Evolutionary conservation across 352 stramenopile species (phyloP).

Genomic region (Globisporangium cylindrosporum): DNA sequence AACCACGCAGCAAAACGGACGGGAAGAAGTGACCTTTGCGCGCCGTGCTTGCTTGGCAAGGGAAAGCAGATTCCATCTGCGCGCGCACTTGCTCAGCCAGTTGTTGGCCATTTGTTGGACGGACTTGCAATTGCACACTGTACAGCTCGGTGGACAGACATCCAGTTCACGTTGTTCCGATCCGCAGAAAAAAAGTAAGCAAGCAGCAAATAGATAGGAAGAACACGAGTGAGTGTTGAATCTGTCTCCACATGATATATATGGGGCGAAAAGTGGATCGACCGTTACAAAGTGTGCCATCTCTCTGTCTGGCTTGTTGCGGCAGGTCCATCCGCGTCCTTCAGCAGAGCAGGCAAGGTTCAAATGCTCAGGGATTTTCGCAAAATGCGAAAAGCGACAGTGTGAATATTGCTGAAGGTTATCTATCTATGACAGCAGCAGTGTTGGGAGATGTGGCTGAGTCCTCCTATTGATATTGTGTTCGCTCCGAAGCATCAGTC

Average conservation of each 20-base stretch:
- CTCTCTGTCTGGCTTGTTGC: not conserved
- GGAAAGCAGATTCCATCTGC: not conserved
- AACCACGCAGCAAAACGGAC: not conserved
- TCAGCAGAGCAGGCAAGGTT: not conserved
- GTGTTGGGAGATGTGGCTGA: not conserved
- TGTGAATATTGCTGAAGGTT: not conserved
- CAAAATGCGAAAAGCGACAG: not conserved
- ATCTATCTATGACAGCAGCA: not conserved
- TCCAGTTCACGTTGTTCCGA: not conserved
- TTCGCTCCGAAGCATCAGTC: not conserved
- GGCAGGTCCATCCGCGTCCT: not conserved
- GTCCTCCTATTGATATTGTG: not conserved
- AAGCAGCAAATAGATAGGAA: too few species aligned
- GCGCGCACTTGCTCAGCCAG: not conserved
- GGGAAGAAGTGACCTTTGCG: not conserved
- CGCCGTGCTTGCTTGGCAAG: not conserved
- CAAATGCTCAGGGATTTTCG: not conserved
- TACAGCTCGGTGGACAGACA: not conserved
- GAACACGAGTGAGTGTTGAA: too few species aligned
- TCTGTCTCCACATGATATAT: not conserved
- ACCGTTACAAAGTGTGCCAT: not conserved
- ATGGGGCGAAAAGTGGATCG: not conserved
- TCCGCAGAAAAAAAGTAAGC: not conserved
- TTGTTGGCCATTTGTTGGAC: not conserved
- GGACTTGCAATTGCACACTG: not conserved